Evolutionary conservation across 2,329 filamentous ascomycete species (phyloP).

Genomic region (Dryadomyces quercivorus): DNA sequence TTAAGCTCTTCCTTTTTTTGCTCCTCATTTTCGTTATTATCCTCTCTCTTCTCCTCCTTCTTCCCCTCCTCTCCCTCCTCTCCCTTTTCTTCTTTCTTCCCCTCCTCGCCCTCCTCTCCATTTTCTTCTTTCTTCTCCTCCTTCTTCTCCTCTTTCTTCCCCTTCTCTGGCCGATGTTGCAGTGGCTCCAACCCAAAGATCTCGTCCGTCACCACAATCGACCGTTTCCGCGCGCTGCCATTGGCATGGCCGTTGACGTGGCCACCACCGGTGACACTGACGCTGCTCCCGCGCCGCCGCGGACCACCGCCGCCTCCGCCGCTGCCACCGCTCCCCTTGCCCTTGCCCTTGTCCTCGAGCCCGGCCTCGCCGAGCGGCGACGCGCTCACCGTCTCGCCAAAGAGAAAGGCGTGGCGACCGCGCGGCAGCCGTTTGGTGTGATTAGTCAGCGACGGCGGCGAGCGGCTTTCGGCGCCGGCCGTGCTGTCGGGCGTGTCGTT

Average conservation of each 20-base stretch:
- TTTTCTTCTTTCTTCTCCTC: not conserved
- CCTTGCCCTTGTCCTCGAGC: conserved; percentile 19
- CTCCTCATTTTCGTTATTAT: not conserved
- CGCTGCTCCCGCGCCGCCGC: not conserved
- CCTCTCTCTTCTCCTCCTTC: not conserved
- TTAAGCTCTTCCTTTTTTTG: not conserved
- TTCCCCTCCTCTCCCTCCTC: not conserved
- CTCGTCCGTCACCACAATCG: conserved; percentile 27
- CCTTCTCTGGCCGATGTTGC: conserved; percentile 11
- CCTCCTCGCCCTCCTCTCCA: not conserved
- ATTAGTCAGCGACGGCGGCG: not conserved
- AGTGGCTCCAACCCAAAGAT: conserved; percentile 45
- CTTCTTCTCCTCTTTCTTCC: not conserved
- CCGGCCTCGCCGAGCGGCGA: conserved; percentile 16
- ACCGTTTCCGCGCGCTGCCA: conserved; percentile 19
- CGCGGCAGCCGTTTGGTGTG: conserved; percentile 18
- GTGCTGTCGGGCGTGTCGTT: conserved; percentile 25
- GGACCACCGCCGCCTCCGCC: not conserved
- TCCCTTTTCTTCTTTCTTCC: not conserved
- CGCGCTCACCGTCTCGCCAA: conserved; percentile 35
- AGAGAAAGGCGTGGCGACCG: conserved; percentile 46
- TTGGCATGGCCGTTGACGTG: not conserved
- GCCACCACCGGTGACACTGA: not conserved
- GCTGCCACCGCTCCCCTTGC: too few relatives aligned
- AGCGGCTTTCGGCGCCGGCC: not conserved